These are phyloP conservation scores for Crinitomyces ghanaensis DNA, from an alignment of 805 yeast species.

Conservation along the genomic window DNA sequence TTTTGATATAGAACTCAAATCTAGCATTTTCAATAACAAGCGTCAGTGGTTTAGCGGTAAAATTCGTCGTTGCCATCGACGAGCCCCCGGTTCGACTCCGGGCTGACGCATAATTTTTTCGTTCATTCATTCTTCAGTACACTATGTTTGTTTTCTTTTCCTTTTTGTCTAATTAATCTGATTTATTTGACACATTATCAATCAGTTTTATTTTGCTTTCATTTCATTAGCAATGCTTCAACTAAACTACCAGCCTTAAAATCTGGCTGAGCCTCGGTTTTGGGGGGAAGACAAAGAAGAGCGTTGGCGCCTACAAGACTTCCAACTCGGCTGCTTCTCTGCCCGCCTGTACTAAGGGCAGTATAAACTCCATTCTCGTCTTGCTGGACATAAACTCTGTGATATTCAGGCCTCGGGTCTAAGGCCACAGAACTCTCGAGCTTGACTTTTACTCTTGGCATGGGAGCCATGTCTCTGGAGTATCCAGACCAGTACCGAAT, in stretches of 20 bases:
- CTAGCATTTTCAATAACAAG: no score
- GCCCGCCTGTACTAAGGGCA: slow-evolving; percentile 39
- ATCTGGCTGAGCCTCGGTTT: no score
- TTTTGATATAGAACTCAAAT: no score
- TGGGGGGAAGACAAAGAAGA: slow-evolving; percentile 35
- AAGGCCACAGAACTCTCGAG: slow-evolving; percentile 26
- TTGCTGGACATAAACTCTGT: slow-evolving; percentile 31
- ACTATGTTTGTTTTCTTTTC: no score
- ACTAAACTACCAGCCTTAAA: no score
- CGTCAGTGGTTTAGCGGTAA: slow-evolving; percentile 48
- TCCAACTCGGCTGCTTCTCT: slow-evolving; percentile 39
- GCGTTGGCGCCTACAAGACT: slow-evolving; percentile 40
- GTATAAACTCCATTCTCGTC: slow-evolving; percentile 11
- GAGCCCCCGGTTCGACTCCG: slow-evolving; percentile 53
- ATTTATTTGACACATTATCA: no score
- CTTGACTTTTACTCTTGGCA: slow-evolving; percentile 28
- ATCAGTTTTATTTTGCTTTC: no score
- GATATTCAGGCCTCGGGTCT: slow-evolving; percentile 44
- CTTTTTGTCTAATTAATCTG: no score
- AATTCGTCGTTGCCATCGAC: slow-evolving; percentile 46
- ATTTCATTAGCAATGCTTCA: no score
- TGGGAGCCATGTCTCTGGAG: slow-evolving; percentile 6
- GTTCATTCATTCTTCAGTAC: no score
- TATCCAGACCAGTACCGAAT: slow-evolving; percentile 30
- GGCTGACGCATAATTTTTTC: slow-evolving; percentile 48